These are phyloP conservation scores for Leccinum disarticulatum DNA, from an alignment of 768 basidiomycete species.

Conservation along the genomic window DNA sequence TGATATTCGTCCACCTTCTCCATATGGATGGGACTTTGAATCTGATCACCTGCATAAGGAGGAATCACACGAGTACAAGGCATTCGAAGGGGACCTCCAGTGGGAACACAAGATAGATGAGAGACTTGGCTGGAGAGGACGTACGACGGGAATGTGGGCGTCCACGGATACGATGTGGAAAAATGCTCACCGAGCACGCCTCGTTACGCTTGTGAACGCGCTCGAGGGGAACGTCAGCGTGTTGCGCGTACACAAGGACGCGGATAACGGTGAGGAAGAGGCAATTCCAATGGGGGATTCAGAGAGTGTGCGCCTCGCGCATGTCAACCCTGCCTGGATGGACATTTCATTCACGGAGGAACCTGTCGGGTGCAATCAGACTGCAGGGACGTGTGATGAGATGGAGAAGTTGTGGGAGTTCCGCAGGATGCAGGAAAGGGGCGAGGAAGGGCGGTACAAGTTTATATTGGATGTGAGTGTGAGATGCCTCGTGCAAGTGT, in stretches of 20 bases:
- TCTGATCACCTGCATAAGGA: constrained; percentile 14
- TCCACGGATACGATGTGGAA: constrained; percentile 43
- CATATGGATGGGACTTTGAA: constrained; percentile 49
- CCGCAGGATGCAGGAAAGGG: constrained; percentile 40
- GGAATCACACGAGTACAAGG: constrained; percentile 18
- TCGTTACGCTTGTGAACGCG: constrained; percentile 46
- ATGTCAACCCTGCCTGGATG: constrained; percentile 54
- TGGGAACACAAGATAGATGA: constrained; percentile 68
- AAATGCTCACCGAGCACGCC: constrained; percentile 47
- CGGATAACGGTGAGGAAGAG: neutral
- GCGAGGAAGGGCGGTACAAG: constrained; percentile 57
- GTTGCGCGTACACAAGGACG: constrained; percentile 31
- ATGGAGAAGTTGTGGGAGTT: constrained; percentile 52
- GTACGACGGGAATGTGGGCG: constrained; percentile 64
- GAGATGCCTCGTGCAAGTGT: neutral
- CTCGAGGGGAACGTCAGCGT: constrained; percentile 41
- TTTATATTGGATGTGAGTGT: constrained; percentile 55
- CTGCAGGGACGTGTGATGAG: constrained; percentile 36
- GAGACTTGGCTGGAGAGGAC: constrained; percentile 69
- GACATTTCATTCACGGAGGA: constrained; percentile 57
- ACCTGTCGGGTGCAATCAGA: constrained; percentile 41
- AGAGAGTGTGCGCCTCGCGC: constrained; percentile 35
- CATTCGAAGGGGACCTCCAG: constrained; percentile 48
- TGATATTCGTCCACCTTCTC: constrained; percentile 52
- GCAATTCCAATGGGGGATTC: constrained; percentile 38